Conservation (phyloP, 306 rosid genomes). For the Cotoneaster glaucophyllus region DNA sequence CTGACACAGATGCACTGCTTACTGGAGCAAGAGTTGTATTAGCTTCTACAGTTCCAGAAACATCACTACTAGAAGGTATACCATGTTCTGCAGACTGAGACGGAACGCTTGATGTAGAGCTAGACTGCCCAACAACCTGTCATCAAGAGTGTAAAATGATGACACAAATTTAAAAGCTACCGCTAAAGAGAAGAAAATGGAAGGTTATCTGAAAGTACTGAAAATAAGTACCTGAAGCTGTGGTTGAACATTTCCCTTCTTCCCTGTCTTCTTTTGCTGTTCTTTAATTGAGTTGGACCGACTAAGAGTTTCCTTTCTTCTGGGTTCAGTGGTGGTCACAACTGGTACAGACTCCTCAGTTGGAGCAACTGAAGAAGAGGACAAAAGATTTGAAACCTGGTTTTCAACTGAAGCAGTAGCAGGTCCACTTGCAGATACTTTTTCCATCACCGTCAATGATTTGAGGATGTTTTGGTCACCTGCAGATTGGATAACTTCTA, state of each 20-base stretch:
- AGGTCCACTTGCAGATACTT: conserved; percentile 24
- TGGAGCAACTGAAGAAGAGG: conserved; percentile 21
- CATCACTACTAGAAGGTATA: conserved; percentile 29
- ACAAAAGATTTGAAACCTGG: conserved; percentile 15
- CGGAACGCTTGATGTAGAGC: conserved; percentile 22
- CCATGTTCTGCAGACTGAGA: conserved; percentile 33
- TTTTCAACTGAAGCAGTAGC: conserved; percentile 32
- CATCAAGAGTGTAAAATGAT: conserved; percentile 4
- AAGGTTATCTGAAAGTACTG: conserved; percentile 1
- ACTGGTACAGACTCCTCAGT: conserved; percentile 34
- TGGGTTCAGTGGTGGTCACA: conserved; percentile 38
- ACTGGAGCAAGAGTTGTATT: conserved; percentile 20
- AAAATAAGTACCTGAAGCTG: conserved; percentile 55
- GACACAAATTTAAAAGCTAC: background rate
- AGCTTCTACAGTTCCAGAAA: conserved; percentile 34
- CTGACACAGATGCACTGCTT: conserved; percentile 25
- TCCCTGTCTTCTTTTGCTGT: conserved; percentile 47
- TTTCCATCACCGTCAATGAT: conserved; percentile 20
- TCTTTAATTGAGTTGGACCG: conserved; percentile 62
- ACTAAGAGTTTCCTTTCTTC: conserved; percentile 40
- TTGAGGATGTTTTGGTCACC: conserved; percentile 26
- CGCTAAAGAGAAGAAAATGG: background rate
- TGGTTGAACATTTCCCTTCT: conserved; percentile 41
- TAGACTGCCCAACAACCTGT: conserved; percentile 52
- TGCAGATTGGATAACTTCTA: conserved; percentile 27